Conservation (phyloP, 768 basidiomycete genomes). For the Saitozyma podzolica region DNA sequence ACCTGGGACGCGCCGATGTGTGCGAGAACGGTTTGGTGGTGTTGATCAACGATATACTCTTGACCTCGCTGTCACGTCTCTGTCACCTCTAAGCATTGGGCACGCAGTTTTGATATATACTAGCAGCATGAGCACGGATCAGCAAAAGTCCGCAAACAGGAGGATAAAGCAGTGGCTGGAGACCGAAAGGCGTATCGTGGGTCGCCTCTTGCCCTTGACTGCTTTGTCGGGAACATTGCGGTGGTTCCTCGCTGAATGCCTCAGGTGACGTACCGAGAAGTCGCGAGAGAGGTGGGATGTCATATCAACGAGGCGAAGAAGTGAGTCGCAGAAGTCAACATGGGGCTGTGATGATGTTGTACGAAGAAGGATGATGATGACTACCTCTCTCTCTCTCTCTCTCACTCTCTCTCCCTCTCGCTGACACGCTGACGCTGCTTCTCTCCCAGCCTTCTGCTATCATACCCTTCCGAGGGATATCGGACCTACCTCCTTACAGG, state of each 20-base stretch:
- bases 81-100: neutral
- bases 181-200: constrained; percentile 34
- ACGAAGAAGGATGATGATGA: neutral
- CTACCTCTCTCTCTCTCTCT: constrained; percentile 14
- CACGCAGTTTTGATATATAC: neutral
- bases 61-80: neutral
- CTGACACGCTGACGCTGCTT: no score
- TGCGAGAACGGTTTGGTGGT: neutral
- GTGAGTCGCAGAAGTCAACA: constrained; percentile 17
- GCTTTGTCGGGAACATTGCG: neutral
- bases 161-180: constrained; percentile 40
- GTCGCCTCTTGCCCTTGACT: constrained; percentile 3
- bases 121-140: constrained; percentile 13
- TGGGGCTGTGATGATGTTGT: neutral
- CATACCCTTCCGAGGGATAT: neutral
- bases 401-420: constrained; percentile 12
- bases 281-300: constrained; percentile 41
- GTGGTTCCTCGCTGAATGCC: neutral
- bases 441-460: constrained; percentile 9
- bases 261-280: constrained; percentile 43
- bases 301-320: constrained; percentile 46
- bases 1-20: neutral
- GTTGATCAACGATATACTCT: neutral
- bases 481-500: constrained; percentile 43
- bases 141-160: constrained; percentile 19